Evolutionary conservation across 2,329 filamentous ascomycete species (phyloP).

Genomic region (Tolypocladium ophioglossoides): DNA sequence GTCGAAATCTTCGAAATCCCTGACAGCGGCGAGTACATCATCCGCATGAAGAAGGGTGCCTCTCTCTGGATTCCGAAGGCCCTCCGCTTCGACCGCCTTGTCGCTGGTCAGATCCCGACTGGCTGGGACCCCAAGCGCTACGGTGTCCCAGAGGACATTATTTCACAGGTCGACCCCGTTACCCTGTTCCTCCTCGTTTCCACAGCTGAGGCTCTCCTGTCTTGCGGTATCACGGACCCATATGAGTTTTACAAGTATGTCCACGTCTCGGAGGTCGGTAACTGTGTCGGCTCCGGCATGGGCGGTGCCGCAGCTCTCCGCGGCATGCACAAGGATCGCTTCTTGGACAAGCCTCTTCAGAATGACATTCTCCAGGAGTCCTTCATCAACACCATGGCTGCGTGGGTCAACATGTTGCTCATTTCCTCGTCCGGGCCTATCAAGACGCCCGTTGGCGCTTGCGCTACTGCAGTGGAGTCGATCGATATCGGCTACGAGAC

Average conservation of each 20-base stretch:
- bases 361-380: constrained; percentile 99
- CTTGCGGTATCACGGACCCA: constrained; percentile 92
- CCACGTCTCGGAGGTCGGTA: constrained; percentile 93
- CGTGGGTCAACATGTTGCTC: constrained; percentile 99
- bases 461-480: constrained; percentile 93
- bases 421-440: constrained; percentile 95
- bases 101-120: constrained; percentile 92
- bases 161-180: constrained; percentile 92
- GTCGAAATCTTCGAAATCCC: constrained; percentile 94
- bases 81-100: constrained; percentile 90
- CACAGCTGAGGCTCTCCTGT: constrained; percentile 81
- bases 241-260: constrained; percentile 99
- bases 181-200: constrained; percentile 92
- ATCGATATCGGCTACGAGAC: constrained; percentile 97
- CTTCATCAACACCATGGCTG: constrained; percentile 99
- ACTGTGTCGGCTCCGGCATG: constrained; percentile 97
- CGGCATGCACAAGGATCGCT: constrained; percentile 98
- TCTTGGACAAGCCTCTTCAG: constrained; percentile 91
- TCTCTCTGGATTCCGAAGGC: constrained; percentile 95
- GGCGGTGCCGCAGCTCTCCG: constrained; percentile 86
- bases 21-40: constrained; percentile 87
- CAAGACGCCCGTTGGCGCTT: constrained; percentile 96
- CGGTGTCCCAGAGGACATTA: constrained; percentile 94
- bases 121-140: constrained; percentile 97
- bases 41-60: constrained; percentile 91